Base-by-base conservation (phyloP, 1,284 basidiomycete genomes). In the Xerocomus minutiporus region DNA sequence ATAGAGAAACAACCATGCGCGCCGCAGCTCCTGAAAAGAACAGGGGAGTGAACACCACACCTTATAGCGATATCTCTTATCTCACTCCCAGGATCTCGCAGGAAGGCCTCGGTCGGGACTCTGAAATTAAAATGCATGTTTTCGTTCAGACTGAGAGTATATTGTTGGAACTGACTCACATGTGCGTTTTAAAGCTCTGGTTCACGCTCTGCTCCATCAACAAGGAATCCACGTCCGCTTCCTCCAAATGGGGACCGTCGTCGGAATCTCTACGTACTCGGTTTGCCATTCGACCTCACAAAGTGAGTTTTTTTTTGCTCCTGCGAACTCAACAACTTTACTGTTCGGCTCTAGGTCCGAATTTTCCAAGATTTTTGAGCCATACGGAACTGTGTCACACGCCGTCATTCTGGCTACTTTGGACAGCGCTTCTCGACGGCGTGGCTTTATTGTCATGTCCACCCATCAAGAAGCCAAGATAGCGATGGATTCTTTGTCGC, bases 401-500 rank as follows among this genome's bases (percentile, higher is more conserved):
- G 84, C 81, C 38, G 87, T 90, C 26, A 86, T 90, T 47, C 75
- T 90, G 25, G 88, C 87, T 6, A 90, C 88, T 2, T 80, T 88
- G 36, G 87, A 90, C 61, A 87, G 86, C 57, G 83, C 86, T 43
- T 90, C 87, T 36, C 81, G 87, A 48, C 79, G 87, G 46, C 83
- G 87, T 45, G 87, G 88, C 2, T 90, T 90, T 63, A 73, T 90
- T 32, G 87, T 90, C 26, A 89, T 90, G 87, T 80, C 80, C 28
- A 73, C 72, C 23, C 80, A 89, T 58, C 77, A 78, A 48, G 83
- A 88, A 64, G 87, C 88, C 1, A 82, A 75, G 59, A 60, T 64
- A 25, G 88, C 84, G 0, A 87, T 90, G 80, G 71, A 76, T 20
- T 71, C 73, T 5, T 65, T 90, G 41, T 84, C 83, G 32, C 80